Evolutionary conservation across 129 eudicot genomes (phyloP).

Genomic region (Heracleum sosnowskyi): DNA sequence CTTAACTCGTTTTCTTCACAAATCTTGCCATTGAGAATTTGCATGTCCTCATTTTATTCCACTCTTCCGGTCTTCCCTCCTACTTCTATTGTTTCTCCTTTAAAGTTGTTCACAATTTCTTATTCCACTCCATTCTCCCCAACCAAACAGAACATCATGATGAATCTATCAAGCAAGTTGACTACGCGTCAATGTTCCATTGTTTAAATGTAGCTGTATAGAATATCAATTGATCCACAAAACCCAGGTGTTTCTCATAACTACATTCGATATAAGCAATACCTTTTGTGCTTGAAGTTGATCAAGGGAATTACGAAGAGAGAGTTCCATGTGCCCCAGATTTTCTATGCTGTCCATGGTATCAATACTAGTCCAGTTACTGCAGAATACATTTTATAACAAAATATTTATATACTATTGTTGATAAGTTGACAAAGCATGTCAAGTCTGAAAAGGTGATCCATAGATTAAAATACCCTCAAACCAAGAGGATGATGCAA

Average conservation of each 20-base stretch:
- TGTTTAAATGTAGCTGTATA: background rate
- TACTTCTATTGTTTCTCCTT: too few species aligned
- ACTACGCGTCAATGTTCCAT: background rate
- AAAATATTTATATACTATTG: background rate
- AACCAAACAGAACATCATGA: too few species aligned
- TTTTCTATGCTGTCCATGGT: slow-evolving; percentile 6
- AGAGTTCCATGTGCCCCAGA: slow-evolving; percentile 12
- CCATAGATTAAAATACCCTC: background rate
- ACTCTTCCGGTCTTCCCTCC: too few species aligned
- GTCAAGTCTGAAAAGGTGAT: background rate
- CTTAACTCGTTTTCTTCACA: too few species aligned
- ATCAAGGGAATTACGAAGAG: slow-evolving; percentile 11
- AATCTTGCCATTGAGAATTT: too few species aligned
- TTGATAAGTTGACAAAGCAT: too few species aligned
- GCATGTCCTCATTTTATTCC: too few species aligned
- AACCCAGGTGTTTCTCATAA: background rate
- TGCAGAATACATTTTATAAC: background rate
- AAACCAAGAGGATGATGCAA: background rate
- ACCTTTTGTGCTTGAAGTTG: slow-evolving; percentile 11
- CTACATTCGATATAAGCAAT: background rate
- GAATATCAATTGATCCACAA: background rate
- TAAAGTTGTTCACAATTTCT: too few species aligned
- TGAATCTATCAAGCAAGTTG: too few species aligned
- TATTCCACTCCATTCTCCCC: too few species aligned
- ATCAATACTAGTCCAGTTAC: slow-evolving; percentile 5